These are phyloP conservation scores for Umbelopsis ramanniana DNA, from an alignment of 192 early-diverging fungal genomes.

Conservation along the genomic window DNA sequence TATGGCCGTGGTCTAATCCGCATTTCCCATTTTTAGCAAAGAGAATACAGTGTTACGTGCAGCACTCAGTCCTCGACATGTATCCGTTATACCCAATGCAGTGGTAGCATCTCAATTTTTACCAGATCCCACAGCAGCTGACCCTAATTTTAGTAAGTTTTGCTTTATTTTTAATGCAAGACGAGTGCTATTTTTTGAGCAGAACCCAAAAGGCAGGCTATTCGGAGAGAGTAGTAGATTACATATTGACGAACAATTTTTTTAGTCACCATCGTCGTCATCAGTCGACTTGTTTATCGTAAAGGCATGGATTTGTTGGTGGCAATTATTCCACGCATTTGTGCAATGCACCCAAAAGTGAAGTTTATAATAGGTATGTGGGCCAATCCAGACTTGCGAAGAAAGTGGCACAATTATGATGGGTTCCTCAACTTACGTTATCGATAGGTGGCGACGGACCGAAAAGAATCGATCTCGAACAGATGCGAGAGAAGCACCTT, in stretches of 20 bases:
- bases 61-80: conserved; percentile 83
- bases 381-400: no score
- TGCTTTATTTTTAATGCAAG: no score
- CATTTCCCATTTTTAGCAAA: conserved; percentile 66
- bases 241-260: not conserved
- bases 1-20: no score
- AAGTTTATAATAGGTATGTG: conserved; percentile 87
- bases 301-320: conserved; percentile 95
- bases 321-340: conserved; percentile 90
- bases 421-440: no score
- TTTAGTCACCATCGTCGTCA: conserved; percentile 91
- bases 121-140: conserved; percentile 77
- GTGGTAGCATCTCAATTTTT: conserved; percentile 91
- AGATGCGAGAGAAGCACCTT: conserved; percentile 93
- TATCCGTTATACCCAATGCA: conserved; percentile 97
- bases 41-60: conserved; percentile 98
- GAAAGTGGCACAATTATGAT: not conserved
- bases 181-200: not conserved
- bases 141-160: conserved; percentile 74
- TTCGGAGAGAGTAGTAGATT: not conserved
- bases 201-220: no score
- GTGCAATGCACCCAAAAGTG: conserved; percentile 76
- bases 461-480: conserved; percentile 94
- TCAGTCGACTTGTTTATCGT: conserved; percentile 90
- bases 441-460: conserved; percentile 87